Evolutionary conservation across 805 yeast species (phyloP), one percentile per base, ranked within the genome.

Genomic region (Saccharomycopsis schoenii): DNA sequence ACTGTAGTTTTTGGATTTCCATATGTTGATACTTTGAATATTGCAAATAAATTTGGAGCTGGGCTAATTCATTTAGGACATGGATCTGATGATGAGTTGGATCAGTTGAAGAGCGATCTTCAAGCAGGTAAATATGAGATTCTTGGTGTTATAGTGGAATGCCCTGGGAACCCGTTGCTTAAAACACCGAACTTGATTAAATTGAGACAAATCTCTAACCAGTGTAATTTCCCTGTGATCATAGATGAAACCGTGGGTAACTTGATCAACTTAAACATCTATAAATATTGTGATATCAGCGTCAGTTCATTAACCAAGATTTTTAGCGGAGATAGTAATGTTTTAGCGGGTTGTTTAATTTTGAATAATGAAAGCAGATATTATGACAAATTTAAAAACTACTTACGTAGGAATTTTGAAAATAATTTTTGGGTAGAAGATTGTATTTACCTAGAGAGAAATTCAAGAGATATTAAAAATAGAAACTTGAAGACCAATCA

Each of bases 211-310:
- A 77, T 94, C 60, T 84, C 96, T 2, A 82, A 82, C 62, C 77
- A 85, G 66, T 88, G 80, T 73, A 79, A 80, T 1, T 94, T 94
- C 73, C 84, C 85, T 15, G 83, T 94, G 40, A 88, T 89, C 17
- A 86, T 94, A 47, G 99, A 94, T 73, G 99, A 94, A 70, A 94
- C 98, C 0, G 88, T 92, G 24, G 97, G 97, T 15, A 94, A 94
- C 68, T 86, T 90, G 69, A 78, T 88, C 63, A 94, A 94, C 72
- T 80, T 91, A 57, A 88, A 89, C 66, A 88, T 88, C 4, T 76
- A 90, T 61, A 87, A 89, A 21, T 87, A 82, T 70, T 85, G 89
- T n/a, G 99, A 94, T 72, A 80, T 92, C 57, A 87, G 89, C 15
- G 94, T 86, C 40, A 82, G 93, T 39, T 89, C 97, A 9, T 77